phyloP scores from a whole-genome alignment of 108 stramenopile genomes.

The Bacterosira constricta region DNA sequence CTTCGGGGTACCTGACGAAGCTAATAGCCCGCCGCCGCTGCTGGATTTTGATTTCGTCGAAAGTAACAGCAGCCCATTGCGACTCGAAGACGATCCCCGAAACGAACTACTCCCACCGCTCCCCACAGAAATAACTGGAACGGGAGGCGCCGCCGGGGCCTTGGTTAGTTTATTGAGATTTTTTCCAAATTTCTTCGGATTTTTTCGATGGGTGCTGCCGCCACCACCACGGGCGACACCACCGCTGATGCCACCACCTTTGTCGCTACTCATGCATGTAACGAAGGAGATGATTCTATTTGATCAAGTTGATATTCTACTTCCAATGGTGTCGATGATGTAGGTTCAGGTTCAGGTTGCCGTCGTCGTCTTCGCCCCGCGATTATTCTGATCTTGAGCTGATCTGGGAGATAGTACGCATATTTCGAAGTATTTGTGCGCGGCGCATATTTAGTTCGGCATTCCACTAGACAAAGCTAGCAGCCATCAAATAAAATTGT shows the following conservation, averaged over 20 bases:
- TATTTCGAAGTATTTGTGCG: too few relatives aligned
- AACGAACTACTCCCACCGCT: constrained; percentile 19
- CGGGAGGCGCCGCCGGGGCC: constrained; percentile 61
- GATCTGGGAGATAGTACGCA: too few relatives aligned
- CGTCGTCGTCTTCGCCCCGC: too few relatives aligned
- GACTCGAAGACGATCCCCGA: constrained; percentile 35
- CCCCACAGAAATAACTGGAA: constrained; percentile 24
- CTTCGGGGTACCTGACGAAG: constrained; percentile 26
- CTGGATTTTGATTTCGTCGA: constrained; percentile 68
- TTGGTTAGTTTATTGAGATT: constrained; percentile 86
- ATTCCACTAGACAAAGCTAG: too few relatives aligned
- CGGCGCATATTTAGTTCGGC: too few relatives aligned
- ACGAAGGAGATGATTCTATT: neutral
- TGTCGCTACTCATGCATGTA: constrained; percentile 34
- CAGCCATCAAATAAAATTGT: too few relatives aligned
- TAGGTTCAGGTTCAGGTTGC: too few relatives aligned
- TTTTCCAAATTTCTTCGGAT: constrained; percentile 79
- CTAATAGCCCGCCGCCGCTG: constrained; percentile 24
- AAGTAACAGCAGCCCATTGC: constrained; percentile 78
- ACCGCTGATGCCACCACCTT: constrained; percentile 16
- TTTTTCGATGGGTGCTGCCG: constrained; percentile 24
- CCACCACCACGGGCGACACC: constrained; percentile 2
- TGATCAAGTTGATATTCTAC: neutral
- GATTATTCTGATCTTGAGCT: too few relatives aligned
- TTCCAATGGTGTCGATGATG: neutral